Evolutionary conservation across 768 basidiomycete species (phyloP).

Genomic region (Podaxis sp.): DNA sequence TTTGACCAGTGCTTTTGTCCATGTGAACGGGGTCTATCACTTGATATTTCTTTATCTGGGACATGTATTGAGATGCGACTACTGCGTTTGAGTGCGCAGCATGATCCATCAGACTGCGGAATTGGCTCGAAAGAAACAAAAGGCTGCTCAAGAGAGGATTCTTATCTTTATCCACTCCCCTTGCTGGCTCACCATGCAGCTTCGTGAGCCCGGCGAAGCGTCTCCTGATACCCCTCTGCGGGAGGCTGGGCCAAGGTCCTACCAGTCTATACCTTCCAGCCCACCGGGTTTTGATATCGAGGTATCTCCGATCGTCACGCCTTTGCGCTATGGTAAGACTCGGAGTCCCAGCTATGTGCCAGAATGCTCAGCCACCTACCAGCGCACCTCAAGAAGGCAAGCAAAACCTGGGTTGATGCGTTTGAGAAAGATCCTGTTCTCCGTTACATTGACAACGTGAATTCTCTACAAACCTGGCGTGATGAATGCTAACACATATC

Average conservation of each 20-base stretch:
- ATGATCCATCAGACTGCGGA: conserved; percentile 10
- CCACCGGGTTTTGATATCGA: not conserved
- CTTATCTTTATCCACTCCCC: not conserved
- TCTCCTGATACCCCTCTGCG: not conserved
- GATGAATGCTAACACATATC: not conserved
- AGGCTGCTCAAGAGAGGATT: not conserved
- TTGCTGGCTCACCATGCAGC: not conserved
- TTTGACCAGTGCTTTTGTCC: not conserved
- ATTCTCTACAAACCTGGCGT: not conserved
- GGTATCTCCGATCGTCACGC: conserved; percentile 16
- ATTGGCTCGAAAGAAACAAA: not conserved
- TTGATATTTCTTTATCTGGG: not conserved
- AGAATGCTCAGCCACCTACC: not conserved
- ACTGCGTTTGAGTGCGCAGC: conserved; percentile 6
- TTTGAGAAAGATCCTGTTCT: conserved; percentile 21
- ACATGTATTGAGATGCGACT: not conserved
- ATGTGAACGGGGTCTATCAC: not conserved
- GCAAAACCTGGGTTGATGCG: conserved; percentile 22
- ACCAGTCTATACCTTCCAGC: not conserved
- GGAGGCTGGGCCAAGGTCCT: not conserved
- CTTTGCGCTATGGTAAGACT: not conserved
- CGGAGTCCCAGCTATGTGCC: not conserved
- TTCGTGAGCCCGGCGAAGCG: not conserved
- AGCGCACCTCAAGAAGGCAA: conserved; percentile 25
- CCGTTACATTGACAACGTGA: conserved; percentile 19